Conservation (phyloP, 2,329 filamentous ascomycete genomes). For the Rhynchosporium graminicola region DNA sequence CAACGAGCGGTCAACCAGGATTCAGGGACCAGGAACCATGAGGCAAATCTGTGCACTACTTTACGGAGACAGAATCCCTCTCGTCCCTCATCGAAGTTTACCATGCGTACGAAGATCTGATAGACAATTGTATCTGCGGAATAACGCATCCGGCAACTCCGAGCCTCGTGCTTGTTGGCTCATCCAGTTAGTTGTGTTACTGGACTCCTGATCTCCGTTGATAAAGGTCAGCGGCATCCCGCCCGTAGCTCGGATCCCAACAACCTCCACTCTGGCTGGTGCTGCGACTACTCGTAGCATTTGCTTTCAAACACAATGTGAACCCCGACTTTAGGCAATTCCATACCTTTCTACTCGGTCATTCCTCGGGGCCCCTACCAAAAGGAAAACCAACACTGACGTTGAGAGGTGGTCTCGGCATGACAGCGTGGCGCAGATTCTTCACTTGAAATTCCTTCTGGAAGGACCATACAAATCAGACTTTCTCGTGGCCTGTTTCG, state of each 20-base stretch:
- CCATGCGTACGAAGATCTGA: not conserved
- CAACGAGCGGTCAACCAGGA: not conserved
- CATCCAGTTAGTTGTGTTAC: not conserved
- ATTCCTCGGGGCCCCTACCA: conserved; percentile 17
- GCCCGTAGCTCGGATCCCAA: not conserved
- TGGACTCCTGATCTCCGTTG: no score
- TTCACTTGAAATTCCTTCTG: not conserved
- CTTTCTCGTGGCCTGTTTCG: not conserved
- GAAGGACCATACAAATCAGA: not conserved
- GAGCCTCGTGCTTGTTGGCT: not conserved
- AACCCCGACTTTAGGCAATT: conserved; percentile 16
- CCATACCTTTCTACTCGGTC: conserved; percentile 19
- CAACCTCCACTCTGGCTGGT: conserved; percentile 1
- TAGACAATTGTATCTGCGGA: not conserved
- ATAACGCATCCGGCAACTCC: conserved; percentile 1
- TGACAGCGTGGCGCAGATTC: conserved; percentile 18
- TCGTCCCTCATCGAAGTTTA: not conserved
- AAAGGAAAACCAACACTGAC: not conserved
- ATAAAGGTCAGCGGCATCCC: not conserved
- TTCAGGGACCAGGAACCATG: not conserved
- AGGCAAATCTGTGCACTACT: not conserved
- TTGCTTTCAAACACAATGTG: conserved; percentile 12
- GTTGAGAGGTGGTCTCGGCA: conserved; percentile 2
- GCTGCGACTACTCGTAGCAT: not conserved
- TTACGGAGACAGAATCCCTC: not conserved